Percentiles rank a stretch among this genome's conserved stretches.
phyloP scores from a whole-genome alignment of 306 rosid species.

The Cicer cuneatum region DNA sequence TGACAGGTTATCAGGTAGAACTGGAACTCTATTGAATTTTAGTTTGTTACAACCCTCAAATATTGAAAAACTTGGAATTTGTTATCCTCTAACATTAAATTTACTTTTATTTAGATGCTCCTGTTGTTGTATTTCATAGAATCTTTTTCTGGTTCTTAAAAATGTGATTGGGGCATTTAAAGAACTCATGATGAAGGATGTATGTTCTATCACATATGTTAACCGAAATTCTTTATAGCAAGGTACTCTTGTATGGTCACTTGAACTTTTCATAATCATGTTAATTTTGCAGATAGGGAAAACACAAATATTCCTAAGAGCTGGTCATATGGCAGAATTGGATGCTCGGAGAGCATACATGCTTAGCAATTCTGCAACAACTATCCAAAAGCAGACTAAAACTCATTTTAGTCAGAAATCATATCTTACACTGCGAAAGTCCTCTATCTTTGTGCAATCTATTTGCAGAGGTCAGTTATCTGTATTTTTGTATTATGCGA shows the following conservation, averaged over 20 bases:
- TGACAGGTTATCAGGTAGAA: slow-evolving; percentile 83
- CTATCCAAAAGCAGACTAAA: slow-evolving; percentile 66
- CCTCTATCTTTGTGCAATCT: slow-evolving; percentile 64
- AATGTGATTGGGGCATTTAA: slow-evolving; percentile 24
- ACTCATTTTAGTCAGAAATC: slow-evolving; percentile 49
- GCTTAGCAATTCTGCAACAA: slow-evolving; percentile 61
- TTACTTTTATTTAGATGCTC: slow-evolving; percentile 32
- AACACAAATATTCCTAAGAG: slow-evolving; percentile 79
- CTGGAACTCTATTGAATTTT: slow-evolving; percentile 34
- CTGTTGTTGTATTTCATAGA: slow-evolving; percentile 2
- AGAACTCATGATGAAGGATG: slow-evolving; percentile 32
- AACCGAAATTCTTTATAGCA: slow-evolving; percentile 25
- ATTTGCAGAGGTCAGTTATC: slow-evolving; percentile 76
- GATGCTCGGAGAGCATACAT: slow-evolving; percentile 67
- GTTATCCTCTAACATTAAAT: slow-evolving; percentile 23
- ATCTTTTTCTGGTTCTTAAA: slow-evolving; percentile 12
- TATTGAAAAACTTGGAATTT: background rate
- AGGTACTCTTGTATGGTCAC: slow-evolving; percentile 29
- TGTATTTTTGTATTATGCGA: slow-evolving; percentile 21
- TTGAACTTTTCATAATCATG: slow-evolving; percentile 37
- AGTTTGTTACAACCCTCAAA: background rate
- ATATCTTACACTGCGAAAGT: slow-evolving; percentile 52
- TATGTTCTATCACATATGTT: slow-evolving; percentile 15
- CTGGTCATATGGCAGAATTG: slow-evolving; percentile 90
- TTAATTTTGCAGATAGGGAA: slow-evolving; percentile 74